Evolutionary conservation across 371 early-diverging fungal genomes (phyloP), one percentile per base, ranked within the genome.

Genomic region (Fennellomyces sp.): DNA sequence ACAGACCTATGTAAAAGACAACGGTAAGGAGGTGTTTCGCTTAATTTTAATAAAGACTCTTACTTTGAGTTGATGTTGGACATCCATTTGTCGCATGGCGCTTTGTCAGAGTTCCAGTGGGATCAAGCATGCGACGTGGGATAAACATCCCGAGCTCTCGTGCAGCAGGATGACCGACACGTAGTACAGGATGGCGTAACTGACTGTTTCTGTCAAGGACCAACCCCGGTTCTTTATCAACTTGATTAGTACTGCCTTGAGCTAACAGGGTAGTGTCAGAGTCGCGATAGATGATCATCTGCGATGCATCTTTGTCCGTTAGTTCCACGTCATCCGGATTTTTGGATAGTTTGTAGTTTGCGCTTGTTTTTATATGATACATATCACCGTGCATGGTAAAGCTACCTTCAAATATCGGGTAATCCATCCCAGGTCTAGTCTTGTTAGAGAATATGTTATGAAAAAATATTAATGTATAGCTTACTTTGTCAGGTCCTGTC

Each of bases 271-370:
- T 52, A 2, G 70, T 76, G 59, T 91, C 90, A 3, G 91, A 88
- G 58, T 86, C 85, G 19, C 91, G 84, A 65, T 87, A 92, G 26
- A 89, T 81, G 17, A 88, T 68, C 68, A 88, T 82, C 41, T 70
- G 65, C 27, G 79, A 56, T 36, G 23, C 42, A 38, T 38, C 63
- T 3, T 39, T 8, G n/a, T 39, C 27, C 6, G 2, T 35, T 39
- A 55, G 26, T 42, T 53, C 55, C 23, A 88, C 87, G 64, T 92
- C 93, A 23, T 78, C 84, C 0, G 70, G 60, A 15, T 81, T 68
- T 55, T 86, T 88, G 13, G 85, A 75, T 13, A 70, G 63, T 38
- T 76, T 70, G 63, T 90, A 92, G 23, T 81, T 75, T 2, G 66
- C 58, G 2, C 70, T 77, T 15, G 89, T 77, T 53, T 86, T 86